Percentiles rank a stretch among this genome's conserved stretches.
These are phyloP conservation scores for Tinospora cordifolia DNA, from an alignment of 164 flowering plant genomes.

Conservation along the genomic window DNA sequence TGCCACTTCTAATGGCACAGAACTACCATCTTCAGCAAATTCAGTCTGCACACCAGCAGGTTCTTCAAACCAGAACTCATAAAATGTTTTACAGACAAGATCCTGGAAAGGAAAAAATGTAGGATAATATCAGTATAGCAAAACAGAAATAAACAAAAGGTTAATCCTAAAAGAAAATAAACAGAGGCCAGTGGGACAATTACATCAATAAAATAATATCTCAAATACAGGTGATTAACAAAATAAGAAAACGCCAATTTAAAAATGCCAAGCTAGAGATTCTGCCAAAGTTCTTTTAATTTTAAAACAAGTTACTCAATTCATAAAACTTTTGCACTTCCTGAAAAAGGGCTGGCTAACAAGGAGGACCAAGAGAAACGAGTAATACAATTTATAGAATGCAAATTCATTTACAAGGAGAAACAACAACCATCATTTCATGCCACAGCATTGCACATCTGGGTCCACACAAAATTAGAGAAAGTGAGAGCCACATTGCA, in stretches of 20 bases:
- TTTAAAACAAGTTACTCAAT: neutral
- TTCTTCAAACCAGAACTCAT: constrained; percentile 98
- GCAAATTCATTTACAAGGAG: neutral
- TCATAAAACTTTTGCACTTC: neutral
- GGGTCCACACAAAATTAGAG: too few species aligned
- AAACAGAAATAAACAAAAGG: neutral
- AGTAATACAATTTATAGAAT: neutral
- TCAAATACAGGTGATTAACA: neutral
- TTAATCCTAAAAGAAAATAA: neutral
- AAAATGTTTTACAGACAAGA: constrained; percentile 97
- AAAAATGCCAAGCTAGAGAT: neutral
- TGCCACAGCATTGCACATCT: too few species aligned
- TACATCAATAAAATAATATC: neutral
- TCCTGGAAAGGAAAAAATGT: constrained; percentile 40
- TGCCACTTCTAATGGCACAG: constrained; percentile 81
- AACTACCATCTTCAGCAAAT: constrained; percentile 67
- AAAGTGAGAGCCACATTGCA: too few species aligned
- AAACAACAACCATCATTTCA: neutral
- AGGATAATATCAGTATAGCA: neutral
- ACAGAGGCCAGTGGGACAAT: neutral
- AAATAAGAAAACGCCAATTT: neutral
- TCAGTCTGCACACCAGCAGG: constrained; percentile 52
- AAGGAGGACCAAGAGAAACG: neutral
- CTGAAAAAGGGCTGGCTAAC: neutral
- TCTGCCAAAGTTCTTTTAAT: neutral